Conservation (phyloP, 2,329 filamentous ascomycete species). For the Didymellaceae sp. region DNA sequence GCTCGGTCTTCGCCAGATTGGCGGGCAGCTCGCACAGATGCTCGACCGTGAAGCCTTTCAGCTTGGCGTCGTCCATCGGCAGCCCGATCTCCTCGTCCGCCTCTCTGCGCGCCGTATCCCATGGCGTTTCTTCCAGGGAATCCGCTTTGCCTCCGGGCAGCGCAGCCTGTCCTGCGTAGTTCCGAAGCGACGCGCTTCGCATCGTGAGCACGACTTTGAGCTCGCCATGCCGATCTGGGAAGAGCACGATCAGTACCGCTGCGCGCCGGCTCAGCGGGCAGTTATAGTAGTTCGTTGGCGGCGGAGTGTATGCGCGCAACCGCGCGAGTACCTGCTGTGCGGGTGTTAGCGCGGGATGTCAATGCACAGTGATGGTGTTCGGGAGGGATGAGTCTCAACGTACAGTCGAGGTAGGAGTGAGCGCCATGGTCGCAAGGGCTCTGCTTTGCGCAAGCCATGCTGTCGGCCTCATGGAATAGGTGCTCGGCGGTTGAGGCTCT, state of each 20-base stretch:
- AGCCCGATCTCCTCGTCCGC: slow-evolving; percentile 94
- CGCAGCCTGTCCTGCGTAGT: slow-evolving; percentile 77
- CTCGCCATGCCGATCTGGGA: slow-evolving; percentile 81
- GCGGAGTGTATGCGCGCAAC: slow-evolving; percentile 62
- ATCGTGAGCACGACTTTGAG: slow-evolving; percentile 71
- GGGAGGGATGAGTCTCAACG: neutral
- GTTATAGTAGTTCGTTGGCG: slow-evolving; percentile 62
- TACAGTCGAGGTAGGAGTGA: slow-evolving; percentile 42
- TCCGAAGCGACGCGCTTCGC: slow-evolving; percentile 64
- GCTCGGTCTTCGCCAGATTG: slow-evolving; percentile 58
- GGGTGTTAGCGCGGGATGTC: slow-evolving; percentile 16
- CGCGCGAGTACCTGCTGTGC: slow-evolving; percentile 59
- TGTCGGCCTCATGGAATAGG: slow-evolving; percentile 28
- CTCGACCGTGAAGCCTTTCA: slow-evolving; percentile 82
- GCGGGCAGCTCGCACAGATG: slow-evolving; percentile 82
- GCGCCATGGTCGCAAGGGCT: slow-evolving; percentile 36
- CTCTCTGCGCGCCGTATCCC: slow-evolving; percentile 86
- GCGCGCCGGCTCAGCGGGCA: slow-evolving; percentile 72
- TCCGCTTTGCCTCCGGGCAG: slow-evolving; percentile 77
- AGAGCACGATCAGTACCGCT: slow-evolving; percentile 86
- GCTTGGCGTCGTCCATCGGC: slow-evolving; percentile 69
- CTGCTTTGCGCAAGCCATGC: slow-evolving; percentile 42
- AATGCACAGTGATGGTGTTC: neutral
- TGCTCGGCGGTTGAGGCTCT: slow-evolving; percentile 14
- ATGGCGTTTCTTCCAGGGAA: slow-evolving; percentile 61